Evolutionary conservation across 305 asterid species (phyloP).

Genomic region (Fraxinus xanthoxyloides): DNA sequence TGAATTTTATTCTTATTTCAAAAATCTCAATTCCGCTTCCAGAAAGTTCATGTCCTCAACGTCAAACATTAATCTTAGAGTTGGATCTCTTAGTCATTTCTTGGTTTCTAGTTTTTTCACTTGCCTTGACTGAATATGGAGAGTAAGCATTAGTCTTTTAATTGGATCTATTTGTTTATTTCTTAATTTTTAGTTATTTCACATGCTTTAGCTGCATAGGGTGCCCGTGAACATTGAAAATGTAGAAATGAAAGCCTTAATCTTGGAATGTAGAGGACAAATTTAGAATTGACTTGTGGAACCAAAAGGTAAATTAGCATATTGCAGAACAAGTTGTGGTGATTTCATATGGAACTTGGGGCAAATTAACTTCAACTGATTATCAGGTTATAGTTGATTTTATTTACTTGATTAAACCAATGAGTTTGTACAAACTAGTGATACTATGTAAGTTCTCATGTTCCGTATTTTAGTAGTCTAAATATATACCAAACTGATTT

Average conservation of each 20-base stretch:
- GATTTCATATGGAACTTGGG: not conserved
- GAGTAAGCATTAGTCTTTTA: not conserved
- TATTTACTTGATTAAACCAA: not conserved
- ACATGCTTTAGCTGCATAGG: not conserved
- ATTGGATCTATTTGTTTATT: not conserved
- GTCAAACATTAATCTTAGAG: not conserved
- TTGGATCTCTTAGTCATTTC: not conserved
- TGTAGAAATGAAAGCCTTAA: not conserved
- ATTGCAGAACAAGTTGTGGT: not conserved
- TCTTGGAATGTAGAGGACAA: not conserved
- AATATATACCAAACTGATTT: not conserved
- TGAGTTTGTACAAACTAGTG: not conserved
- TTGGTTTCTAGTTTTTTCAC: not conserved
- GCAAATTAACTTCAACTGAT: not conserved
- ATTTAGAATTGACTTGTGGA: not conserved
- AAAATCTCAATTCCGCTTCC: not conserved
- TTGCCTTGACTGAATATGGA: not conserved
- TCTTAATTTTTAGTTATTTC: not conserved
- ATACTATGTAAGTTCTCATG: not conserved
- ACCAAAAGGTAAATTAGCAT: not conserved
- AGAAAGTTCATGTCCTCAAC: not conserved
- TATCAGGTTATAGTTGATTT: not conserved
- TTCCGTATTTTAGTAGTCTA: not conserved
- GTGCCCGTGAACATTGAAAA: not conserved
- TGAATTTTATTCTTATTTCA: not conserved